Evolutionary conservation across 163 green algal species (phyloP).

Genomic region (Chlorella variabilis): DNA sequence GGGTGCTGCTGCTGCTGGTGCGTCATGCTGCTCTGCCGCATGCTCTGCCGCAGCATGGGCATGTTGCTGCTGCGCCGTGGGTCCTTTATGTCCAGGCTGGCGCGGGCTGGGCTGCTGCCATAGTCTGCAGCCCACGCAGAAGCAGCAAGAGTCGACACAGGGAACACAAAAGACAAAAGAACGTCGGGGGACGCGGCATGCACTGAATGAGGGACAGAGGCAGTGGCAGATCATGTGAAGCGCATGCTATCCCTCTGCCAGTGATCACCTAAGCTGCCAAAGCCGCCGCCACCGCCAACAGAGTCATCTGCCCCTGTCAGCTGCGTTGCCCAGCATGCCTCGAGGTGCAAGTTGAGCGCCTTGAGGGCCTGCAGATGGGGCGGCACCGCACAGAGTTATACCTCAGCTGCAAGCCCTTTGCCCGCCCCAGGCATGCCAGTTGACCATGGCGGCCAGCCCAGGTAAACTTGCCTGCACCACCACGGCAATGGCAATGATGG

Average conservation of each 20-base stretch:
- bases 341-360: conserved; percentile 24
- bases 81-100: not conserved
- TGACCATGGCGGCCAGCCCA: too few relatives aligned
- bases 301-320: too few relatives aligned
- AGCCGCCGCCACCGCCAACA: too few relatives aligned
- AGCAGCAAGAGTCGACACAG: too few relatives aligned
- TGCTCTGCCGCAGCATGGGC: conserved; percentile 27
- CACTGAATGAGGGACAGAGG: too few relatives aligned
- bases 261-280: too few relatives aligned
- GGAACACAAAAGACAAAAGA: too few relatives aligned
- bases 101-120: not conserved
- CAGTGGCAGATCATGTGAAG: too few relatives aligned
- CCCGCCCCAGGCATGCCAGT: too few relatives aligned
- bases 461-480: conserved; percentile 20
- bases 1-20: not conserved
- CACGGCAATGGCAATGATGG: conserved; percentile 34
- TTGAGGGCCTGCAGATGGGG: conserved; percentile 47
- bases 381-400: too few relatives aligned
- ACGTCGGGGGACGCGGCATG: too few relatives aligned
- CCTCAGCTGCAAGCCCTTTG: not conserved
- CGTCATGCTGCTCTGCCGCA: conserved; percentile 1
- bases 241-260: too few relatives aligned
- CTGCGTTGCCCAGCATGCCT: conserved; percentile 37
- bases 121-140: not conserved
- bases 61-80: not conserved